These are phyloP conservation scores for Lentinus brumalis DNA, from an alignment of 768 basidiomycete genomes.

Conservation along the genomic window DNA sequence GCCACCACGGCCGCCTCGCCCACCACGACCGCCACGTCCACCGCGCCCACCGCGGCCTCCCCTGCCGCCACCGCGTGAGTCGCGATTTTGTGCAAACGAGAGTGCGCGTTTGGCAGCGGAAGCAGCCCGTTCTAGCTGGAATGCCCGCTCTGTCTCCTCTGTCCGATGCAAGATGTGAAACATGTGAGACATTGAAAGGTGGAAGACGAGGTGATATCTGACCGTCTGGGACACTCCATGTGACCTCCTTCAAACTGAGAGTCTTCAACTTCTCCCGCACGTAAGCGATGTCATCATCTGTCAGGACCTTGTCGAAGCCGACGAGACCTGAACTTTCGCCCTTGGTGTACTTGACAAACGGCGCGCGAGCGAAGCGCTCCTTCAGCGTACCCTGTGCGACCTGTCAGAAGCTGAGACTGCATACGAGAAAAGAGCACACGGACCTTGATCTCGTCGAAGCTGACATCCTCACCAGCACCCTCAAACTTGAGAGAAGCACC, in stretches of 20 bases:
- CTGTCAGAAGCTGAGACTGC: background rate
- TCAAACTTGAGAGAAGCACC: slow-evolving; percentile 51
- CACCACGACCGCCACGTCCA: slow-evolving; percentile 44
- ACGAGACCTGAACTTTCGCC: slow-evolving; percentile 51
- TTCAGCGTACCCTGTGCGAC: slow-evolving; percentile 43
- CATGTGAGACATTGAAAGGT: slow-evolving; percentile 1
- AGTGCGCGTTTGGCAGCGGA: slow-evolving; percentile 56
- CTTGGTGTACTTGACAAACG: slow-evolving; percentile 49
- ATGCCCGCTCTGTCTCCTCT: slow-evolving; percentile 75
- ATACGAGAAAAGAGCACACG: slow-evolving; percentile 1
- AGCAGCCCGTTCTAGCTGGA: slow-evolving; percentile 75
- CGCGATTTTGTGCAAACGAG: slow-evolving; percentile 39
- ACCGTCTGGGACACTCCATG: slow-evolving; percentile 68
- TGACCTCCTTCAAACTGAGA: slow-evolving; percentile 63
- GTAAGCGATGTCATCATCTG: slow-evolving; percentile 71
- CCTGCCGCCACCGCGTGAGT: slow-evolving; percentile 49
- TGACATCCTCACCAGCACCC: slow-evolving; percentile 57
- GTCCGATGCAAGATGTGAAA: slow-evolving; percentile 5
- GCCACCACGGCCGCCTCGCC: slow-evolving; percentile 39
- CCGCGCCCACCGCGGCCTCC: slow-evolving; percentile 45
- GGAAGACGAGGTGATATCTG: slow-evolving; percentile 20
- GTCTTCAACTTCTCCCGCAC: slow-evolving; percentile 67
- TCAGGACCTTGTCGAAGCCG: slow-evolving; percentile 62
- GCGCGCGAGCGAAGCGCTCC: slow-evolving; percentile 47
- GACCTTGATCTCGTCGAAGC: slow-evolving; percentile 63